Conservation (phyloP, 495 filamentous ascomycete genomes). For the Xylaria venustula region DNA sequence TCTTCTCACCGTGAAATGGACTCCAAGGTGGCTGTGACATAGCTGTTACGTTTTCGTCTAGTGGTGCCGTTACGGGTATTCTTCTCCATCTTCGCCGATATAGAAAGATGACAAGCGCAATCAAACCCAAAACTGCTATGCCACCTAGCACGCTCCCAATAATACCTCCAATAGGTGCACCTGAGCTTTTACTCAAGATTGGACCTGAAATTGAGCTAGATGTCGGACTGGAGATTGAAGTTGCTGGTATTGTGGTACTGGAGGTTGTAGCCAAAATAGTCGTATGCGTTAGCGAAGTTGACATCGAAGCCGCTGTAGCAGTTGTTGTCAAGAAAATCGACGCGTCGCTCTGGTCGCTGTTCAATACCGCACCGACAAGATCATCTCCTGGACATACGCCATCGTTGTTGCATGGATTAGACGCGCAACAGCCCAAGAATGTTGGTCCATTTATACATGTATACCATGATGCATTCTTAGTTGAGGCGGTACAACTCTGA, state of each 20-base stretch:
- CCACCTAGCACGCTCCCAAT: conserved; percentile 16
- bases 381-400: conserved; percentile 17
- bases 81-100: conserved; percentile 3
- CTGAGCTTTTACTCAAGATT: background rate
- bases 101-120: conserved; percentile 6
- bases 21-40: background rate
- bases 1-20: conserved; percentile 4
- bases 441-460: conserved; percentile 25
- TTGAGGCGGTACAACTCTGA: conserved; percentile 16
- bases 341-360: background rate
- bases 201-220: background rate
- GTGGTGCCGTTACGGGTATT: background rate
- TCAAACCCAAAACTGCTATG: background rate
- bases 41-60: background rate
- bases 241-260: background rate
- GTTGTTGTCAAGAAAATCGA: conserved; percentile 8
- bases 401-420: conserved; percentile 23
- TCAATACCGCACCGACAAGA: conserved; percentile 15
- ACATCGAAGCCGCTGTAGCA: background rate
- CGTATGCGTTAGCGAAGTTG: background rate
- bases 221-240: background rate
- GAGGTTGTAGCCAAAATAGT: background rate
- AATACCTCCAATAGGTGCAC: background rate
- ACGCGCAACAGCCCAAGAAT: conserved; percentile 36
- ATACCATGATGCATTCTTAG: conserved; percentile 16